Base-by-base conservation (phyloP, 179 eudicot genomes). In the Beta corolliflora region DNA sequence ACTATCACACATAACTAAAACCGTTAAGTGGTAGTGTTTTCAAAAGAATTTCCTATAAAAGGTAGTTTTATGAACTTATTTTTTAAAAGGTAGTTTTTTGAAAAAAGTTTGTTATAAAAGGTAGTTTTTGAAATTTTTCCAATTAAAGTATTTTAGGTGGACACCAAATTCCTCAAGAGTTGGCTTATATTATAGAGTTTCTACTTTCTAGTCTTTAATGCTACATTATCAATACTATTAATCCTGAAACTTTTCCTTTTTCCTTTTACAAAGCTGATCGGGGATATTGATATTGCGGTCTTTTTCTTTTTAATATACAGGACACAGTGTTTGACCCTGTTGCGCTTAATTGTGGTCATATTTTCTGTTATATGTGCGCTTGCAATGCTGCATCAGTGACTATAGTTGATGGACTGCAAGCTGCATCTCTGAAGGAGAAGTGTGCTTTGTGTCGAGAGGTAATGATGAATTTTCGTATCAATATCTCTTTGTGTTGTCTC, bases 401-500 rank as follows among this genome's bases (percentile, higher is more conserved):
- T 76, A 88, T 92, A 70, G 97, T 95, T 23, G 94, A 95, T 77
- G 98, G 99, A 75, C 85, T 95, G 58, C 87, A 89, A 76, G 89
- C 81, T 29, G 89, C 98, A 73, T 70, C 89, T 66, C 82, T 85
- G 48, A 92, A 86, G 76, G 89, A 84, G 83, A 95, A 94, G 85
- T 95, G 99, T 76, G 92, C 99, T 64, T 87, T 94, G 59, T 95
- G 98, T 83, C 92, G 97, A 66, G 89, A 91, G 89, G 99, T 94
- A 83, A 52, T 77, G 60, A 60, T 52, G 5, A 68, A 21, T 71
- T 67, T 29, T 50, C 25, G 41, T 66, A 15, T 18, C 4, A 44
- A 2, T 2, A 44, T 53, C 4, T 29, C n/a, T 52, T 3, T 23
- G 52, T 15, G 9, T 66, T 55, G 21, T 68, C 72, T 21, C 18